Evolutionary conservation across 2,329 filamentous ascomycete species (phyloP), one percentile per base, ranked within the genome.

Genomic region (Ophiostoma sp.): DNA sequence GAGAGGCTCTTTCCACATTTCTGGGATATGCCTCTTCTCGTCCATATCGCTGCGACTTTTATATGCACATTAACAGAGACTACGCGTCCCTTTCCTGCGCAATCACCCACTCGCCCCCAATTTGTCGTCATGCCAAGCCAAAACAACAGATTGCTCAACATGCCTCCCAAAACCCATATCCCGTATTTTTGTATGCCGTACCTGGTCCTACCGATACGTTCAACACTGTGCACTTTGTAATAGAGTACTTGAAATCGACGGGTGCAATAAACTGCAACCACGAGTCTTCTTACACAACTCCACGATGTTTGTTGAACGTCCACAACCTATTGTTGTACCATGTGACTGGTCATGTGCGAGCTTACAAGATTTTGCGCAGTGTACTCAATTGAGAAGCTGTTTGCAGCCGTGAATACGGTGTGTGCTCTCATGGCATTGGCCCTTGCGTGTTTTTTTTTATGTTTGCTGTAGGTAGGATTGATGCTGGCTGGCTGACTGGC

Each of bases 311-410:
- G 59, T 42, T 64, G 11, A 15, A 45, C n/a, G 9, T 15, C 9
- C 61, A 28, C 33, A 8, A 22, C n/a, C 36, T 11, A n/a, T 31
- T 9, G 6, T n/a, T 57, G 68, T 59, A 31, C 68, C 68, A 45
- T 70, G 22, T 57, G 68, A 45, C 68, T 42, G 50, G 50, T 70
- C 68, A 55, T 70, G 50, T 57, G n/a, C n/a, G 31, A 17, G 9
- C 3, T 25, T 6, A 7, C 15, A 45, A 2, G 1, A 6, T 39
- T 64, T 19, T 50, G 39, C 17, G 42, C 25, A 52, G 42, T 48
- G 42, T 19, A 48, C 15, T 5, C 12, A 17, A 48, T 17, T 19
- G 15, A 48, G 15, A 19, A 48, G 15, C 15, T 48, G 12, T 48
- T 19, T 48, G 15, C 28, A 55, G 12, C n/a, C 25, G 9, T 55